Conservation (phyloP, 2,329 filamentous ascomycete genomes). For the Cyphellophora europaea region DNA sequence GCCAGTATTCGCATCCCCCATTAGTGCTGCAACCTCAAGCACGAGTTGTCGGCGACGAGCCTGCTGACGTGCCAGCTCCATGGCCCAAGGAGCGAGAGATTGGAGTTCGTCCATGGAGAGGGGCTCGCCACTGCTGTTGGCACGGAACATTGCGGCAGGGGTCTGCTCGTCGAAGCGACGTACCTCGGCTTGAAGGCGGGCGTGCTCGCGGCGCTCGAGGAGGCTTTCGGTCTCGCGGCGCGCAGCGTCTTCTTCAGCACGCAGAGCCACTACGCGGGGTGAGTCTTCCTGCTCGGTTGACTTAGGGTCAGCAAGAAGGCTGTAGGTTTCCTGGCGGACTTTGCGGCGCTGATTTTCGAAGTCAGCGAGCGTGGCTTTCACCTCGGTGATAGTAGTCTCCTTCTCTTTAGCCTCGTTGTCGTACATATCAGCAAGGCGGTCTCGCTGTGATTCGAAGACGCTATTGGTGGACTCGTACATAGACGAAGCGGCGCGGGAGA, state of each 20-base stretch:
- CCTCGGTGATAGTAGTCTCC: slow-evolving; percentile 54
- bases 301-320: slow-evolving; percentile 22
- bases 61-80: slow-evolving; percentile 33
- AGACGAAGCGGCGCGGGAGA: slow-evolving; percentile 57
- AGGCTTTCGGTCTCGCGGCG: slow-evolving; percentile 30
- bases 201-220: slow-evolving; percentile 33
- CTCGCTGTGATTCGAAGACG: slow-evolving; percentile 62
- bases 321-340: slow-evolving; percentile 30
- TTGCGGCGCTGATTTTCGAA: slow-evolving; percentile 34
- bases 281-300: slow-evolving; percentile 23
- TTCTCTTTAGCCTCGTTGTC: slow-evolving; percentile 22
- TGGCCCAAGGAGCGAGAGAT: slow-evolving; percentile 23
- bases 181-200: slow-evolving; percentile 23
- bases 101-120: slow-evolving; percentile 24
- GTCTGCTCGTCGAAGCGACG: slow-evolving; percentile 19
- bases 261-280: slow-evolving; percentile 26
- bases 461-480: slow-evolving; percentile 61
- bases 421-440: slow-evolving; percentile 50
- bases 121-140: slow-evolving; percentile 8
- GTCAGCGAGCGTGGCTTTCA: slow-evolving; percentile 44
- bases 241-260: slow-evolving; percentile 29
- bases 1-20: slow-evolving; percentile 32
- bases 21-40: slow-evolving; percentile 16
- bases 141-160: slow-evolving; percentile 17
- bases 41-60: slow-evolving; percentile 19